These are phyloP conservation scores for Gynostemma pentaphyllum DNA, from an alignment of 306 rosid species.

Conservation along the genomic window DNA sequence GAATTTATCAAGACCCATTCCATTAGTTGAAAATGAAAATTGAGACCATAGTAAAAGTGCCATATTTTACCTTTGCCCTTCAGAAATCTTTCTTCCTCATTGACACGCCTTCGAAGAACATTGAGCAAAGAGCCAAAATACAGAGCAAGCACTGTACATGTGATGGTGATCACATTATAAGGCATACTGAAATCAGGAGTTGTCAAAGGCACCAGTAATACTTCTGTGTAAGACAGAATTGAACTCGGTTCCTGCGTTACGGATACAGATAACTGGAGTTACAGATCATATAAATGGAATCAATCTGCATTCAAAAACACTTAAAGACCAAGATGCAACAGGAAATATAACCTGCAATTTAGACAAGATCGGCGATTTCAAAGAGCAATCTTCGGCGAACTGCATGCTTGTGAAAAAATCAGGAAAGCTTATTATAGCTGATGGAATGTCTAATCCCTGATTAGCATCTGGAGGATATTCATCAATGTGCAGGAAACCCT, in stretches of 20 bases:
- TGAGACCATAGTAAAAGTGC: not conserved
- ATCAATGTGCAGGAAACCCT: constrained; percentile 96
- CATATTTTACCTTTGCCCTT: constrained; percentile 47
- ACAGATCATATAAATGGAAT: not conserved
- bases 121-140: constrained; percentile 84
- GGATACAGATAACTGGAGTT: constrained; percentile 13
- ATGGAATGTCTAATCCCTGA: constrained; percentile 95
- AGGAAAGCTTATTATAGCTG: constrained; percentile 83
- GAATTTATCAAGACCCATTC: not conserved
- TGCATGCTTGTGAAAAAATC: constrained; percentile 46
- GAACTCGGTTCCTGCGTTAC: constrained; percentile 51
- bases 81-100: constrained; percentile 65
- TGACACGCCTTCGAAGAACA: constrained; percentile 72
- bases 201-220: constrained; percentile 78
- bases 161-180: constrained; percentile 85
- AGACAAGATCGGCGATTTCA: constrained; percentile 48
- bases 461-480: constrained; percentile 96
- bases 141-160: constrained; percentile 82
- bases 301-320: not conserved
- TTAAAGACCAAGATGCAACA: not conserved
- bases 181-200: constrained; percentile 99
- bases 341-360: constrained; percentile 47
- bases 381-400: constrained; percentile 29
- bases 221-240: constrained; percentile 74
- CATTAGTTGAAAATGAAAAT: not conserved